Evolutionary conservation across 148 eudicot genomes (phyloP).

Genomic region (Amaranthus hypochondriacus): DNA sequence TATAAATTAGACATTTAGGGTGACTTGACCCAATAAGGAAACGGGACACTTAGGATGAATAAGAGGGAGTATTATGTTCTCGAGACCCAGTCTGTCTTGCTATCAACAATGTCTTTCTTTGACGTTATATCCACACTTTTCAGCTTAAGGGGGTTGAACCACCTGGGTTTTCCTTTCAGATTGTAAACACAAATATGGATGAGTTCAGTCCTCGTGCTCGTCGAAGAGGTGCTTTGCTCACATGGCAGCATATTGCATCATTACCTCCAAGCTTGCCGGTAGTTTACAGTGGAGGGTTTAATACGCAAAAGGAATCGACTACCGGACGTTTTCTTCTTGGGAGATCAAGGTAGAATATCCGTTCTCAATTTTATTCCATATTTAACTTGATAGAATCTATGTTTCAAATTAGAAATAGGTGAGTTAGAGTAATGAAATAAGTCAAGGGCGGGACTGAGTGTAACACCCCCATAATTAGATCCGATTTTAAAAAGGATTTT

Average conservation of each 20-base stretch:
- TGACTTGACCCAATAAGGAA: too few species aligned
- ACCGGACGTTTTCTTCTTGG: conserved; percentile 99
- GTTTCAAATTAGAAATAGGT: too few species aligned
- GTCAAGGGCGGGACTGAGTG: too few species aligned
- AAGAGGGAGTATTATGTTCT: background rate
- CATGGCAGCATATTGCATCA: conserved; percentile 99
- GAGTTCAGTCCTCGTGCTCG: conserved; percentile 92
- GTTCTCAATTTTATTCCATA: too few species aligned
- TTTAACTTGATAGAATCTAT: too few species aligned
- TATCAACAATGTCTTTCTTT: conserved; percentile 39
- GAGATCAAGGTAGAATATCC: conserved; percentile 65
- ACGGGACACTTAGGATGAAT: too few species aligned
- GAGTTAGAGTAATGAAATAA: too few species aligned
- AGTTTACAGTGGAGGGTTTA: conserved; percentile 92
- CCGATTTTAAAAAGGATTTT: too few species aligned
- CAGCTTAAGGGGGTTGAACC: conserved; percentile 94
- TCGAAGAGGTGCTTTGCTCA: conserved; percentile 88
- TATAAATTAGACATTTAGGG: too few species aligned
- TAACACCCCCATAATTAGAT: too few species aligned
- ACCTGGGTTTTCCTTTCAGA: conserved; percentile 94
- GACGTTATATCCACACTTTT: conserved; percentile 76
- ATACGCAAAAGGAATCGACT: conserved; percentile 96
- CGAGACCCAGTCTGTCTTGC: background rate
- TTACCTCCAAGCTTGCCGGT: conserved; percentile 96
- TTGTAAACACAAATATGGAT: conserved; percentile 95